These are phyloP conservation scores for Botrytis pseudocinerea DNA, from an alignment of 2,329 filamentous ascomycete genomes.

Conservation along the genomic window DNA sequence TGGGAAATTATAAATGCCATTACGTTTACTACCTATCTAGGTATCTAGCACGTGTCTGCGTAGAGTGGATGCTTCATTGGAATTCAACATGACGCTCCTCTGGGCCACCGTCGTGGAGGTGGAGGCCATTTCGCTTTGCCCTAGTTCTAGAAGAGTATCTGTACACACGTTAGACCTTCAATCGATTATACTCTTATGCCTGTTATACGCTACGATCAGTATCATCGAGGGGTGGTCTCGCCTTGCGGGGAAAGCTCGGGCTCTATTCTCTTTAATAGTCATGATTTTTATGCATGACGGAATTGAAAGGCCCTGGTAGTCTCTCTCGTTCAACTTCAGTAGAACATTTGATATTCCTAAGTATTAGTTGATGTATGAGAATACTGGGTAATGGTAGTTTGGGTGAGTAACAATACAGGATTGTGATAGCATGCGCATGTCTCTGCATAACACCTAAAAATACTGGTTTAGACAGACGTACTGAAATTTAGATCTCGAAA, in stretches of 20 bases:
- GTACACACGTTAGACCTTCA: neutral
- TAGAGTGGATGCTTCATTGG: neutral
- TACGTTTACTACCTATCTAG: neutral
- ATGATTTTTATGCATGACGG: neutral
- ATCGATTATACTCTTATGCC: neutral
- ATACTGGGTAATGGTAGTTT: neutral
- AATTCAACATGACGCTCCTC: neutral
- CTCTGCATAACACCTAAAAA: neutral
- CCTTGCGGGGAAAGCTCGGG: neutral
- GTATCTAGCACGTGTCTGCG: neutral
- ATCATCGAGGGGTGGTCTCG: constrained; percentile 11
- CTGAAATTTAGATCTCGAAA: neutral
- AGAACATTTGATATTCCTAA: neutral
- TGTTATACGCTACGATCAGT: neutral
- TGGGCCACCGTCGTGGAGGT: neutral
- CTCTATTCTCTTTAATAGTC: neutral
- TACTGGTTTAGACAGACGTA: neutral
- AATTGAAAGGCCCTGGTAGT: neutral
- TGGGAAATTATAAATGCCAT: constrained; percentile 9
- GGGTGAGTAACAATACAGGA: neutral
- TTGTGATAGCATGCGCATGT: neutral
- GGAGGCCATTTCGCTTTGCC: neutral
- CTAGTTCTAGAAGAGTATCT: neutral
- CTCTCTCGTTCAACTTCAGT: neutral
- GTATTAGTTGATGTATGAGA: neutral